Evolutionary conservation across 1,284 basidiomycete genomes (phyloP), one percentile per base, ranked within the genome.

Genomic region (Austroboletus niveus): DNA sequence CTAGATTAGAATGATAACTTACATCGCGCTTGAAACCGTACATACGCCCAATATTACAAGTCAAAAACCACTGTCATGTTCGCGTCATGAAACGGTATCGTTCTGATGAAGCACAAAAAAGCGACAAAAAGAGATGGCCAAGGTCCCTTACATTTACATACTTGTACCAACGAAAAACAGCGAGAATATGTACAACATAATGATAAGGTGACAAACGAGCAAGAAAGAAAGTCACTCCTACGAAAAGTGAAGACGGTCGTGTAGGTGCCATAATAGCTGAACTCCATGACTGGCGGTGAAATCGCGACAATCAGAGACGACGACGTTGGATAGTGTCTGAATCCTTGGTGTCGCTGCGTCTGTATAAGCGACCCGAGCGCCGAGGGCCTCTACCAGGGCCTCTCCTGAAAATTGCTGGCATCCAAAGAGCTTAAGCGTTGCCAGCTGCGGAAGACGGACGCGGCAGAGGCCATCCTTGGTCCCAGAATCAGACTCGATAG

Each of bases 341-440:
- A 24, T 59, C 29, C 58, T 51, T 8, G 65, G 69, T 1, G 62
- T 65, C 17, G 47, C 44, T 9, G 10, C 45, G 58, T 85, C 80
- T 7, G 79, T 80, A 58, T 76, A 75, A n/a, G 54, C 56, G 7
- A 77, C 73, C 9, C 86, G 79, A 40, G 71, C 64, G 27, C 69
- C 58, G 49, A 89, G 59, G 7, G 77, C 75, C 10, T 75, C 72
- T 14, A 85, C 76, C 42, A 89, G 64, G 0, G 76, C 79, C 20
- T 75, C 71, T 3, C 87, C 86, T 2, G 76, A 74, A 47, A 89
- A 64, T 52, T 80, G 72, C 56, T 85, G 82, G 61, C 87, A 88
- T 53, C 81, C 80, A 56, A 74, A 74, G 51, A 89, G 62, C 51
- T 75, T 75, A 49, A 88, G 63, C 35, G 68, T 72, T 35, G 68